Base-by-base conservation (phyloP, 2,329 filamentous ascomycete species). In the Zymoseptoria ardabiliae region DNA sequence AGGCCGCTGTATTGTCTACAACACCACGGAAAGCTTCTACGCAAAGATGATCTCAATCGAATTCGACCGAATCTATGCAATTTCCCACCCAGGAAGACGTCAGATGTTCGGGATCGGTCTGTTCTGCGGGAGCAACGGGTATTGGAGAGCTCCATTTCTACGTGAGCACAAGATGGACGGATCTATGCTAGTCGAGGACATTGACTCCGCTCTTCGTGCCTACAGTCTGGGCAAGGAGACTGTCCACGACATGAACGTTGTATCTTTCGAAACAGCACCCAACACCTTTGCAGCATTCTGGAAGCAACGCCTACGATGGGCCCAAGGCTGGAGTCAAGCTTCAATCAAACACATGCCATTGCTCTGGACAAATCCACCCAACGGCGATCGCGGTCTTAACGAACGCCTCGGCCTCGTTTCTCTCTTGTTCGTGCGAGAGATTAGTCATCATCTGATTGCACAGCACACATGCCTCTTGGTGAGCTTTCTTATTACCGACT, bases 1-100 rank as follows among this genome's bases (percentile, higher is more conserved):
- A 68, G 78, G 78, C 7, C 75, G 78, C 21, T 80, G 78, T 64
- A 73, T 80, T 4, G 71, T 80, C 30, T 78, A 79, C 70, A 80
- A 80, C 65, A 72, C 78, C 4, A 70, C 71, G 11, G 75, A 76
- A 4, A 74, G 70, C 4, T 73, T 78, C 63, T 70, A 78, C 50
- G 74, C 78, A 0, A 74, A 71, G 53, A 77, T 80, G 76, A 79
- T 80, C 17, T 73, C 76, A 2, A 75, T 80, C 35, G 78, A 80
- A 61, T 80, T 80, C 58, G 78, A 80, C 67, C 80, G 80, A 66
- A 80, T 80, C 60, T 80, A 80, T 63, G 78, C 78, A 2, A 78
- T 79, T 10, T 79, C 78, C 10, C 78, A 80, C 62, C 78, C 78
- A 1, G 78, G 78, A 4, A 73, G 78, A 9, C 74, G 76, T 9